Percentiles rank a stretch among this genome's conserved stretches.
These are phyloP conservation scores for Auxenochlorella pyrenoidosa DNA, from an alignment of 139 green algal species.

Conservation along the genomic window DNA sequence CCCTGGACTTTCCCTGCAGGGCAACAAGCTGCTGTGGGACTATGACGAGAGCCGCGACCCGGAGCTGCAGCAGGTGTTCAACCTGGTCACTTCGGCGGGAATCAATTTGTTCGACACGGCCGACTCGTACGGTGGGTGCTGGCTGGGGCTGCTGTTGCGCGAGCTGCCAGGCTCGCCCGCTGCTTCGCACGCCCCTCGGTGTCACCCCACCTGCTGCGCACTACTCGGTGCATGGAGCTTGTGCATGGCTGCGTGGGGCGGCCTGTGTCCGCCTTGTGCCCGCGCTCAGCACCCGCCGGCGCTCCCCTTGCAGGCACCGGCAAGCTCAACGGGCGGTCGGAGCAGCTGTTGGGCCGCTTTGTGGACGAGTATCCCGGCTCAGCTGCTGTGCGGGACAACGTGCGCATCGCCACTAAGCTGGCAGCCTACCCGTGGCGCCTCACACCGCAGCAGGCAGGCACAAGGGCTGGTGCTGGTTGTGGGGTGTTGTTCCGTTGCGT, in stretches of 20 bases:
- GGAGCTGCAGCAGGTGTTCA: conserved; percentile 92
- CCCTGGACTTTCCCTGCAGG: conserved; percentile 45
- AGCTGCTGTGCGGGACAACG: neutral
- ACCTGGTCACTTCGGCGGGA: conserved; percentile 74
- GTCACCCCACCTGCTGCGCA: too few relatives aligned
- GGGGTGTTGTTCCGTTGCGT: neutral
- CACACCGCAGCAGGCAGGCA: conserved; percentile 68
- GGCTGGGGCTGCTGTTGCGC: too few relatives aligned
- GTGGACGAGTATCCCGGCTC: conserved; percentile 70
- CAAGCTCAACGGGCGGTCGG: conserved; percentile 63
- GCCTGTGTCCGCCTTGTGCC: too few relatives aligned
- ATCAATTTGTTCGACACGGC: conserved; percentile 92
- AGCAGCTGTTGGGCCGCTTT: conserved; percentile 80
- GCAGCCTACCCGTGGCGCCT: conserved; percentile 90
- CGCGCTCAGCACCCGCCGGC: too few relatives aligned
- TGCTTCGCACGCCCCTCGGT: neutral
- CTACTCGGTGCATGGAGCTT: too few relatives aligned
- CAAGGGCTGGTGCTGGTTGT: neutral
- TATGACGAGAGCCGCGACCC: conserved; percentile 89
- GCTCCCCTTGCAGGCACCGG: conserved; percentile 53
- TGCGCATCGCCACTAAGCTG: conserved; percentile 86
- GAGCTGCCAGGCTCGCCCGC: neutral
- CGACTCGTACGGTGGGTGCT: conserved; percentile 76
- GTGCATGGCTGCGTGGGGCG: too few relatives aligned
- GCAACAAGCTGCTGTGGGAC: conserved; percentile 90